These are phyloP conservation scores for Saturnispora sanitii DNA, from an alignment of 805 yeast genomes.

Conservation along the genomic window DNA sequence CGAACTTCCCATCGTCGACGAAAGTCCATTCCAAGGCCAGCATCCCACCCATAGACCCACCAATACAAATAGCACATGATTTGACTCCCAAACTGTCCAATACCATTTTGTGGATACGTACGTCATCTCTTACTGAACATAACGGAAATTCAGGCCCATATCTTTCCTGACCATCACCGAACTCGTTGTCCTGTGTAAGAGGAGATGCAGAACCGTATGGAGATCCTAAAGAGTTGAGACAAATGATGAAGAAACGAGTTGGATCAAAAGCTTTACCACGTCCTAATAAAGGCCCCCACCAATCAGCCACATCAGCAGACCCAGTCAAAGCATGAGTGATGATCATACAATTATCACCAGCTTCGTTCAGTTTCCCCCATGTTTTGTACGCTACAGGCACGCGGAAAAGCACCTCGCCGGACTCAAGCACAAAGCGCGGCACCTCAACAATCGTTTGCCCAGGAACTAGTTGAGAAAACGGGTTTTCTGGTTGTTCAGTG, in stretches of 20 bases:
- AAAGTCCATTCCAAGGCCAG: constrained; percentile 80
- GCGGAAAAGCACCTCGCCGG: constrained; percentile 60
- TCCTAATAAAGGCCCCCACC: constrained; percentile 98
- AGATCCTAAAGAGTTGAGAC: constrained; percentile 88
- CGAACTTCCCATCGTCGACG: constrained; percentile 49
- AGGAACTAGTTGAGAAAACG: constrained; percentile 57
- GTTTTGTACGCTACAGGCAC: constrained; percentile 94
- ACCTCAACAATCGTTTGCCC: constrained; percentile 73
- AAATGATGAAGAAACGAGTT: constrained; percentile 70
- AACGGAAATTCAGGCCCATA: constrained; percentile 96
- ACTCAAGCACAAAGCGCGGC: constrained; percentile 67
- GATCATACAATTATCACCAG: constrained; percentile 69
- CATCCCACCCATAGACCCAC: constrained; percentile 99
- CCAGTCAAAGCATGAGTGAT: constrained; percentile 96
- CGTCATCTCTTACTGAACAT: constrained; percentile 90
- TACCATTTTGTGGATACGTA: constrained; percentile 63
- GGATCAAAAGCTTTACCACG: constrained; percentile 86
- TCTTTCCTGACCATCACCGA: constrained; percentile 41
- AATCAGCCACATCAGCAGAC: constrained; percentile 87
- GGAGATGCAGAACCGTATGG: constrained; percentile 97
- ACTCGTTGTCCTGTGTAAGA: constrained; percentile 65
- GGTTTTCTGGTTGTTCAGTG: constrained; percentile 48
- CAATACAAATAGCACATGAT: constrained; percentile 74
- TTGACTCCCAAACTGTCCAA: constrained; percentile 74
- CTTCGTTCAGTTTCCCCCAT: constrained; percentile 78